phyloP scores from a whole-genome alignment of 331 rosid genomes.

The Acacia concinna region DNA sequence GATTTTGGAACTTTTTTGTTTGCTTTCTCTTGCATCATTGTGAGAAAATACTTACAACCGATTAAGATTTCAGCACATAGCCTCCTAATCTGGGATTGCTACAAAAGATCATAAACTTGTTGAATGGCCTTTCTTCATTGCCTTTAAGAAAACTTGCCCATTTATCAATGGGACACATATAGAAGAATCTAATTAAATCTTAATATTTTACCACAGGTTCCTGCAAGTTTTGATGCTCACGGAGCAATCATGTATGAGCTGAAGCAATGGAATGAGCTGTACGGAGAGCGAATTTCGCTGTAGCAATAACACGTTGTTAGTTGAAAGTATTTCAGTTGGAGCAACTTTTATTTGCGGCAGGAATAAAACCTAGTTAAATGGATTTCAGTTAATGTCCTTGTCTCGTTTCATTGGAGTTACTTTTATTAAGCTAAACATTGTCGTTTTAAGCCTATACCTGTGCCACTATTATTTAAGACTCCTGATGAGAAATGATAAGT shows the following conservation, averaged over 20 bases:
- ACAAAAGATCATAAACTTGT: not conserved
- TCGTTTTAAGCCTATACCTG: not conserved
- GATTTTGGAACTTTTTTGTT: not conserved
- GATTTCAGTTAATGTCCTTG: not conserved
- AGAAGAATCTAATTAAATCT: not conserved
- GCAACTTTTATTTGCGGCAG: constrained; percentile 9
- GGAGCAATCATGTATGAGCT: constrained; percentile 81
- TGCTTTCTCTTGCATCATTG: not conserved
- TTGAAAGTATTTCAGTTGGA: not conserved
- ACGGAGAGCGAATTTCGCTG: constrained; percentile 62
- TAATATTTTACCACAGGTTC: constrained; percentile 49
- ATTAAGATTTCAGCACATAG: not conserved
- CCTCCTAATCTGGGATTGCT: not conserved
- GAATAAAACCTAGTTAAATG: not conserved
- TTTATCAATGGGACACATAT: not conserved
- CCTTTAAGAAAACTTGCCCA: not conserved
- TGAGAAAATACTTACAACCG: not conserved
- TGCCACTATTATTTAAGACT: not conserved
- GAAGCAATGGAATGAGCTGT: constrained; percentile 83
- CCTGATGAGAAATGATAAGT: not conserved
- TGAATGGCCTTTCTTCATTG: not conserved
- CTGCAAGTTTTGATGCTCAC: constrained; percentile 92
- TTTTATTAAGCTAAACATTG: not conserved
- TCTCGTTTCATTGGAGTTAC: not conserved
- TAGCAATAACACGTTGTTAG: not conserved